Evolutionary conservation across 306 rosid genomes (phyloP).

Genomic region (Cucurbita pepo): DNA sequence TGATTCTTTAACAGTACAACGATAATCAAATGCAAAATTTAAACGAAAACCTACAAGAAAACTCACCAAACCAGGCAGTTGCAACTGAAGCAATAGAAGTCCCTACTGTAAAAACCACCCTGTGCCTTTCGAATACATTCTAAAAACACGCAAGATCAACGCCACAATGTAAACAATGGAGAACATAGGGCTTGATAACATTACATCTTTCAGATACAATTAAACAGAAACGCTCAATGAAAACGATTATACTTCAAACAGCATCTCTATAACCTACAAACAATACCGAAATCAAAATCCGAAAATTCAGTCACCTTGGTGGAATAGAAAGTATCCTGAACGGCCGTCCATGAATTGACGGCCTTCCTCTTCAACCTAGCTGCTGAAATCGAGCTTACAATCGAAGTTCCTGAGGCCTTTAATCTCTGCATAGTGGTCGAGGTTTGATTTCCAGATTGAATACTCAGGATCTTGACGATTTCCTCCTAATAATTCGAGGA

Average conservation of each 20-base stretch:
- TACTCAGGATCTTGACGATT: not conserved
- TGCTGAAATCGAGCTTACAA: slow-evolving; percentile 16
- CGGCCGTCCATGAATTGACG: slow-evolving; percentile 51
- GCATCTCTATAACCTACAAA: not conserved
- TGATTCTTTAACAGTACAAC: not conserved
- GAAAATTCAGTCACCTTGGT: slow-evolving; percentile 37
- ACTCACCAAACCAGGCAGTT: slow-evolving; percentile 70
- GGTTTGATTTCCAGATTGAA: not conserved
- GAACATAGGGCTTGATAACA: not conserved
- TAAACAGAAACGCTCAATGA: not conserved
- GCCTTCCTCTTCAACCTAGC: slow-evolving; percentile 45
- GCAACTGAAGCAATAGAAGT: slow-evolving; percentile 84
- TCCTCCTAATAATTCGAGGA: not conserved
- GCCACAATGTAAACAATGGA: not conserved
- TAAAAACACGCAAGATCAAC: slow-evolving; percentile 4
- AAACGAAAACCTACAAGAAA: not conserved
- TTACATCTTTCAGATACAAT: not conserved
- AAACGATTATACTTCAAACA: not conserved
- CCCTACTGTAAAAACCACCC: slow-evolving; percentile 70
- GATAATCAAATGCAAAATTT: not conserved
- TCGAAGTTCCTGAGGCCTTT: slow-evolving; percentile 21
- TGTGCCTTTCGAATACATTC: slow-evolving; percentile 75
- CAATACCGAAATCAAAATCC: not conserved
- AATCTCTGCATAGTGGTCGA: slow-evolving; percentile 41
- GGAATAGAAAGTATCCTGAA: slow-evolving; percentile 58